Evolutionary conservation across 148 eudicot genomes (phyloP), one percentile per base, ranked within the genome.

Genomic region (Polygonum maritimum): DNA sequence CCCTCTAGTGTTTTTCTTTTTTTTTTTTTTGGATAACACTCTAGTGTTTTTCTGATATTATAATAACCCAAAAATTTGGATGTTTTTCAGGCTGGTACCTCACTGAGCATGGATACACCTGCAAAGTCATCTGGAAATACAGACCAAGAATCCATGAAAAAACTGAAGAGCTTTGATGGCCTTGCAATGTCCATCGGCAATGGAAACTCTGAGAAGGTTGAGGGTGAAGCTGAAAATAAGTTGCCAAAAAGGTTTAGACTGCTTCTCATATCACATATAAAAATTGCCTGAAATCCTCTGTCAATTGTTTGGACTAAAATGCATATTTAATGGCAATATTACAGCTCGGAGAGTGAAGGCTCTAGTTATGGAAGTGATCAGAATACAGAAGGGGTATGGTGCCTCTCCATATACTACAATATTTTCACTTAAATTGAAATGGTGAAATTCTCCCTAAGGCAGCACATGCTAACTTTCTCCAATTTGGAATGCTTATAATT

Each of bases 351-450:
- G 81, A 90, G 88, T 69, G 97, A 89, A 82, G 96, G 90, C 78
- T 92, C 94, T 71, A 92, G 94, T 78, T 88, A 88, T 83, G 91
- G 96, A 85, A 95, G 97, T 85, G 89, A 88, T 82, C 94, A 89
- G 26, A 86, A 84, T 78, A 87, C 92, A 35, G 79, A 88, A 58
- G 85, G 85, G 87, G 98, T 92, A 80, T 80, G 91, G 58, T 75
- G 71, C 71, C 10, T 38, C 71, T 67, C 6, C 41, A 67, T 67
- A n/a, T 67, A 33, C 71, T 67, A 4, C 44, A 65, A 14, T 67
- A 19, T 15, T 16, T 21, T 15, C 40, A 26, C 71, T 67, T 67
- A 0, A 18, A 67, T 15, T 44, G 31, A 67, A 67, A 15, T 6
- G 16, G 2, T 67, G 21, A 67, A 67, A 67, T 36, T 36, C 13